Percentiles rank a stretch among this genome's conserved stretches.
Conservation (phyloP, 768 basidiomycete species). For the Fistulinella prunicolor region DNA sequence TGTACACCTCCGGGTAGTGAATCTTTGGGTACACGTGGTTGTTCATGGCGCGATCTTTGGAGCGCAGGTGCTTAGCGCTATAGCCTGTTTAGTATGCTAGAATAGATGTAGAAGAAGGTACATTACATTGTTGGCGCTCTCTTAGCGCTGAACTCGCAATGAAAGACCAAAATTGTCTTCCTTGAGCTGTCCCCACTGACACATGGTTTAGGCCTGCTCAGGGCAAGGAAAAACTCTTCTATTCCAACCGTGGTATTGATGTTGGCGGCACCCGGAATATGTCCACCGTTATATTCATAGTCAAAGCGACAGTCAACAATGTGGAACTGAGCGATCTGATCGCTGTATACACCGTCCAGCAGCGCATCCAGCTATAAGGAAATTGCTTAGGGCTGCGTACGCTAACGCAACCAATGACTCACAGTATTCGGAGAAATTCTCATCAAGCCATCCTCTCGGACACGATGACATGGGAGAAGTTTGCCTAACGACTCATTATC, state of each 20-base stretch:
- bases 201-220: slow-evolving; percentile 59
- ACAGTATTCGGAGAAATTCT: slow-evolving; percentile 82
- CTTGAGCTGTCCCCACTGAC: slow-evolving; percentile 68
- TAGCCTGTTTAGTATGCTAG: slow-evolving; percentile 2
- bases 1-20: slow-evolving; percentile 94
- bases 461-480: slow-evolving; percentile 89
- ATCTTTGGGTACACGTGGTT: slow-evolving; percentile 87
- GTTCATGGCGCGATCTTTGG: slow-evolving; percentile 86
- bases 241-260: slow-evolving; percentile 78
- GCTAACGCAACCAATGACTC: slow-evolving; percentile 26
- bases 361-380: slow-evolving; percentile 66
- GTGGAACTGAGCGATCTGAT: slow-evolving; percentile 64
- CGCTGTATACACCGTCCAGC: slow-evolving; percentile 68
- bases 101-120: background rate
- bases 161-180: slow-evolving; percentile 91
- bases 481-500: slow-evolving; percentile 94
- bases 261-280: slow-evolving; percentile 89
- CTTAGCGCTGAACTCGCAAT: slow-evolving; percentile 96
- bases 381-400: background rate
- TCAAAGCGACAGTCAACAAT: slow-evolving; percentile 97
- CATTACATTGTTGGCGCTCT: slow-evolving; percentile 93
- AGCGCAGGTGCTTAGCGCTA: slow-evolving; percentile 92
- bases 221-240: slow-evolving; percentile 75
- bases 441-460: slow-evolving; percentile 94
- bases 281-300: slow-evolving; percentile 93